Conservation (phyloP, 2,329 filamentous ascomycete genomes). For the Fulvia fulva region DNA sequence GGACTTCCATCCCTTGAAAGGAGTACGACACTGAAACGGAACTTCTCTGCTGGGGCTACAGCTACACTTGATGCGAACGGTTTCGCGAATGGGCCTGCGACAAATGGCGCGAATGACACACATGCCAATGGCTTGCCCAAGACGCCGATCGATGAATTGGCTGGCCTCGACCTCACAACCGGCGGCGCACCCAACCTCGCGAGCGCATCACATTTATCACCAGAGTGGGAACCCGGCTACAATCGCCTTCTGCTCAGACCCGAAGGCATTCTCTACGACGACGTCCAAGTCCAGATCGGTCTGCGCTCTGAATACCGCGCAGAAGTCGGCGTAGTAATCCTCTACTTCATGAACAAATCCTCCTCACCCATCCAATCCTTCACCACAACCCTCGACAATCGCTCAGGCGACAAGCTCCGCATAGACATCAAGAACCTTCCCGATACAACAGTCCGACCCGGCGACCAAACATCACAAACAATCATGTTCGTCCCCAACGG, state of each 20-base stretch:
- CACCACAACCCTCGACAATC: slow-evolving; percentile 88
- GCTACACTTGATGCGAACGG: slow-evolving; percentile 37
- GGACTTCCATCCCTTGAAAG: slow-evolving; percentile 62
- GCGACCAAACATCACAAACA: slow-evolving; percentile 82
- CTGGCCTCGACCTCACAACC: slow-evolving; percentile 73
- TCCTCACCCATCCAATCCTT: slow-evolving; percentile 81
- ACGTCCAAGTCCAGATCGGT: slow-evolving; percentile 88
- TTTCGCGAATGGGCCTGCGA: slow-evolving; percentile 29
- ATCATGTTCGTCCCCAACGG: slow-evolving; percentile 87
- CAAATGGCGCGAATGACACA: slow-evolving; percentile 24
- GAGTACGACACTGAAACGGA: slow-evolving; percentile 76
- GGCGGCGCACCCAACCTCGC: slow-evolving; percentile 75
- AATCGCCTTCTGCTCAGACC: slow-evolving; percentile 72
- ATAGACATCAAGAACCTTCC: slow-evolving; percentile 86
- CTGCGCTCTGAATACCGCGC: slow-evolving; percentile 89
- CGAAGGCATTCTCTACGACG: slow-evolving; percentile 91
- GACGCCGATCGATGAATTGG: slow-evolving; percentile 58
- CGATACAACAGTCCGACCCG: slow-evolving; percentile 71
- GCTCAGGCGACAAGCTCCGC: slow-evolving; percentile 62
- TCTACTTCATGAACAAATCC: slow-evolving; percentile 95
- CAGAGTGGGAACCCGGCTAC: slow-evolving; percentile 90
- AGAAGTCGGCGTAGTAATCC: slow-evolving; percentile 90
- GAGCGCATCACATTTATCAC: slow-evolving; percentile 85
- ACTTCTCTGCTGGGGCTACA: slow-evolving; percentile 60
- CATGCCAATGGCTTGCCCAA: slow-evolving; percentile 27